phyloP scores from a whole-genome alignment of 164 flowering plant genomes.

The Taxillus chinensis region DNA sequence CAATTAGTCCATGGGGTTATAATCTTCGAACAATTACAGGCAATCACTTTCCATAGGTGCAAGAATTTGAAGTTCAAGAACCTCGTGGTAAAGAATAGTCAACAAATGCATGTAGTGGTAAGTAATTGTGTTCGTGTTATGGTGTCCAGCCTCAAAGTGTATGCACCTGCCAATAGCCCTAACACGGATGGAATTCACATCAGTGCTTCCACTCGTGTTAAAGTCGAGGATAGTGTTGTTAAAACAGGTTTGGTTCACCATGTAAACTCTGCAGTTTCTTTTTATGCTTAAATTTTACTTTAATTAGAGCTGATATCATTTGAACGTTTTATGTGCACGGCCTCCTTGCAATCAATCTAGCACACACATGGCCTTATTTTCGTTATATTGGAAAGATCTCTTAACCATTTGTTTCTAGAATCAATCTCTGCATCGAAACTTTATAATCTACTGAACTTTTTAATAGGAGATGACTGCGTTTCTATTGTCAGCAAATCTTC shows the following conservation, averaged over 20 bases:
- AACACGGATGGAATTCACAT: slow-evolving; percentile 96
- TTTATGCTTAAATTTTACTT: too few species aligned
- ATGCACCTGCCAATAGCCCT: slow-evolving; percentile 71
- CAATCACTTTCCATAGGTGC: slow-evolving; percentile 78
- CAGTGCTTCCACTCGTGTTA: slow-evolving; percentile 49
- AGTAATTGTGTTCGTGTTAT: slow-evolving; percentile 44
- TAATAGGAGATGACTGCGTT: slow-evolving; percentile 91
- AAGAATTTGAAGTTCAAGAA: slow-evolving; percentile 45
- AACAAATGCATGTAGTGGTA: slow-evolving; percentile 82
- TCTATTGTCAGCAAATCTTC: slow-evolving; percentile 83
- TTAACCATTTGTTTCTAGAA: neutral
- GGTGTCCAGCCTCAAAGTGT: slow-evolving; percentile 39
- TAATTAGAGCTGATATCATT: too few species aligned
- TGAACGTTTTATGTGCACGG: too few species aligned
- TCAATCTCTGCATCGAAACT: neutral
- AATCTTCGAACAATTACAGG: slow-evolving; percentile 33
- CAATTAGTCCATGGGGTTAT: neutral
- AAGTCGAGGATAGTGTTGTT: slow-evolving; percentile 39
- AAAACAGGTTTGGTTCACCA: slow-evolving; percentile 46
- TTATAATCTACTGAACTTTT: slow-evolving; percentile 4
- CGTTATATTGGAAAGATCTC: too few species aligned
- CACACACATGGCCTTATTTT: too few species aligned
- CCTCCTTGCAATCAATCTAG: too few species aligned
- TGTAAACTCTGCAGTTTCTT: too few species aligned
- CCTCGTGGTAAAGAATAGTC: slow-evolving; percentile 50